Conservation (phyloP, 805 yeast species). For the Lipomyces starkeyi region DNA sequence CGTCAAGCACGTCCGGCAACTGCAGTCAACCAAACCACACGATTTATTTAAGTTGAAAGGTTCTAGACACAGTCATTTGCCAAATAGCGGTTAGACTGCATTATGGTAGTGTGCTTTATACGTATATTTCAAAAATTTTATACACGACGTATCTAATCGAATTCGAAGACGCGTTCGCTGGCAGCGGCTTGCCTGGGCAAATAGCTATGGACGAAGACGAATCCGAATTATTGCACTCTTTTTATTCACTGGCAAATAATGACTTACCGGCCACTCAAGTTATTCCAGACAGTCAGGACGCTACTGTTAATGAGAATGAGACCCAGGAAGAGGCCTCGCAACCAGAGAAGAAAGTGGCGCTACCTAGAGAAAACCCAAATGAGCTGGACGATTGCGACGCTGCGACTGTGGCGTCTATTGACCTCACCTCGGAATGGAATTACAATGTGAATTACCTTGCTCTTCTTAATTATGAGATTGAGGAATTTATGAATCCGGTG, state of each 20-base stretch:
- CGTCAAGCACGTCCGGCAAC: neutral
- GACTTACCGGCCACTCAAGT: neutral
- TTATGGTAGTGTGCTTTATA: neutral
- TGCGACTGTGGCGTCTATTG: conserved; percentile 6
- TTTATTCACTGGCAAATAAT: neutral
- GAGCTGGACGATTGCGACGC: neutral
- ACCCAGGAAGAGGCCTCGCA: neutral
- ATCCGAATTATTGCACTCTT: neutral
- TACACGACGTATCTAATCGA: neutral
- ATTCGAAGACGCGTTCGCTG: neutral
- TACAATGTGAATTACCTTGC: conserved; percentile 25
- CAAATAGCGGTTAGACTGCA: neutral
- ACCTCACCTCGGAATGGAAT: neutral
- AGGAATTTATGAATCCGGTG: conserved; percentile 27
- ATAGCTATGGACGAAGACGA: neutral
- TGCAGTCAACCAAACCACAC: neutral
- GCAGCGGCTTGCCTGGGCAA: neutral
- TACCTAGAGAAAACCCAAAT: neutral
- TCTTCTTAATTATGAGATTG: conserved; percentile 26
- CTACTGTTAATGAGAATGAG: neutral
- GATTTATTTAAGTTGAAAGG: too few species aligned
- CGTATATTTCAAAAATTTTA: neutral
- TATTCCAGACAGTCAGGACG: neutral
- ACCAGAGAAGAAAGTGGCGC: neutral
- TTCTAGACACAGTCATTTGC: neutral